Evolutionary conservation across 495 filamentous ascomycete genomes (phyloP), one percentile per base, ranked within the genome.

Genomic region (Penicillium atrosanguineum): DNA sequence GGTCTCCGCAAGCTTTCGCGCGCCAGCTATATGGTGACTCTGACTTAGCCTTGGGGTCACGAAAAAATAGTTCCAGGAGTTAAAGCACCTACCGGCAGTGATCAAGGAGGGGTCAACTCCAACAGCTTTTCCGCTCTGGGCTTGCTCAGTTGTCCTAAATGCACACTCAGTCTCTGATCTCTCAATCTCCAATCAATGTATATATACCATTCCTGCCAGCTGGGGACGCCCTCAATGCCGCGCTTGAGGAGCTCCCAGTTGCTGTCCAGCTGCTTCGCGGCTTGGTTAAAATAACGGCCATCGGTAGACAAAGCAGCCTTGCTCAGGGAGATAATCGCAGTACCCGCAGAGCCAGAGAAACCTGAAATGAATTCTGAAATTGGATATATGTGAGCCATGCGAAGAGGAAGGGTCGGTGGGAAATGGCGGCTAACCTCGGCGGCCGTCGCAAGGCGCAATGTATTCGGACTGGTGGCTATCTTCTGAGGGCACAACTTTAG

Each of bases 391-490:
- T 16, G 38, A 28, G 25, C 29, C 9, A 14, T 60, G 45, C 69
- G 54, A 58, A 59, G 46, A 44, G 56, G 25, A 12, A 45, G 9
- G 46, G 39, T 25, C 25, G 12, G 44, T 31, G 36, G 48, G 47
- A 37, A 41, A 20, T 1, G 25, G 50, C 52, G 52, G 31, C 74
- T 77, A 59, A 88, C 85, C 88, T 82, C 95, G 84, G 50, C 95
- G 87, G 56, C 80, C 92, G 76, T 99, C 95, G 68, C 89, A 94
- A 1, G 85, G 85, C 43, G 94, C 95, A 69, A 96, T 96, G 71
- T 97, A 99, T 76, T 99, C 95, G 59, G 92, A 97, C 61, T 92
- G 87, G 68, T 99, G 95, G 69, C 88, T 91, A 73, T 99, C 95
- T 82, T 97, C 94, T 37, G 93, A 96, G 9, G 95, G 95, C 18